Conservation (phyloP, 441 rosid genomes). For the Populus hybrid region DNA sequence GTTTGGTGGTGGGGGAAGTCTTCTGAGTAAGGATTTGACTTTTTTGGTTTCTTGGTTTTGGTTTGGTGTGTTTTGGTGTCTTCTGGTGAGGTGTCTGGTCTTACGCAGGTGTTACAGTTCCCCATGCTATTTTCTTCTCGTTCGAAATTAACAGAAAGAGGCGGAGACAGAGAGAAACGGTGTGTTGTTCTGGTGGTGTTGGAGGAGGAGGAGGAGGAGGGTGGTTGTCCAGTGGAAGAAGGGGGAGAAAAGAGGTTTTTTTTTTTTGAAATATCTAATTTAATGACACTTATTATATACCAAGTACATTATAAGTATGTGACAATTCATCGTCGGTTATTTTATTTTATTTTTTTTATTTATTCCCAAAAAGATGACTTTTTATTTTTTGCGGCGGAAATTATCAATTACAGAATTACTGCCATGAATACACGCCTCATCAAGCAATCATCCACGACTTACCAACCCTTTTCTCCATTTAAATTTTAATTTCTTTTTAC, state of each 20-base stretch:
- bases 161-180: neutral
- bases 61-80: conserved; percentile 18
- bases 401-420: neutral
- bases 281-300: neutral
- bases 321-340: no score
- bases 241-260: conserved; percentile 48
- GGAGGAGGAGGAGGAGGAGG: conserved; percentile 23
- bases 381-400: neutral
- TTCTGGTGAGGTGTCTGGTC: conserved; percentile 29
- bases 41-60: conserved; percentile 28
- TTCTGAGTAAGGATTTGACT: conserved; percentile 54
- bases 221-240: neutral
- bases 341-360: no score
- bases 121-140: conserved; percentile 47
- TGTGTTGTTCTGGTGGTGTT: neutral
- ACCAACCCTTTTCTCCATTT: no score
- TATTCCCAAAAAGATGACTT: neutral
- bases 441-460: neutral
- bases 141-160: neutral
- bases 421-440: neutral
- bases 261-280: neutral
- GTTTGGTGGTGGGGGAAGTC: conserved; percentile 9
- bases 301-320: neutral
- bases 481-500: no score
- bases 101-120: conserved; percentile 82